Evolutionary conservation across 2,329 filamentous ascomycete species (phyloP).

Genomic region (Diaporthe sp.): DNA sequence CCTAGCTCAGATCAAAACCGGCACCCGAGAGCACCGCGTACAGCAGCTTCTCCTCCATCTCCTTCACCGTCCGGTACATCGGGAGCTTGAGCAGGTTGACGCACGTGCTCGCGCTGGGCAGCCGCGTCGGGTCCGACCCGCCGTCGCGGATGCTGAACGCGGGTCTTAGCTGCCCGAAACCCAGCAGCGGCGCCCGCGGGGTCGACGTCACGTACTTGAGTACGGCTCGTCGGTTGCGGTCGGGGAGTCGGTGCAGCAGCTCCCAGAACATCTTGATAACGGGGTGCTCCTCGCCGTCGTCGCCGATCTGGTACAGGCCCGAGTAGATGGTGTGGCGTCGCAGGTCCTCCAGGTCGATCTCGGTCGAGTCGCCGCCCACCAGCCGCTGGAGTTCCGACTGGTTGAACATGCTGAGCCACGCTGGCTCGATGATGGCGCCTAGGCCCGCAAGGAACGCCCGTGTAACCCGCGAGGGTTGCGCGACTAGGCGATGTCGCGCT

Average conservation of each 20-base stretch:
- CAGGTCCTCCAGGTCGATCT: constrained; percentile 90
- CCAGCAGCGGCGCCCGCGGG: constrained; percentile 87
- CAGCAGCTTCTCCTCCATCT: constrained; percentile 82
- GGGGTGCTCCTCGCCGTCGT: constrained; percentile 87
- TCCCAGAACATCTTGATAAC: constrained; percentile 92
- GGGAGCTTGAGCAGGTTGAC: constrained; percentile 95
- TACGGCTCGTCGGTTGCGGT: constrained; percentile 84
- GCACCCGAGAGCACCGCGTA: constrained; percentile 92
- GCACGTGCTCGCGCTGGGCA: constrained; percentile 96
- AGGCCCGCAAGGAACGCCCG: constrained; percentile 89
- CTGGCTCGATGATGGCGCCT: constrained; percentile 87
- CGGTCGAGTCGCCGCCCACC: constrained; percentile 86
- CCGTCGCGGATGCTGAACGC: constrained; percentile 91
- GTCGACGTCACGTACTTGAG: constrained; percentile 97
- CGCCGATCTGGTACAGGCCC: constrained; percentile 89
- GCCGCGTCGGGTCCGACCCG: constrained; percentile 78
- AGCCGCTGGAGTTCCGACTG: constrained; percentile 94
- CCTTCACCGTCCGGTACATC: constrained; percentile 76
- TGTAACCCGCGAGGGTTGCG: constrained; percentile 85
- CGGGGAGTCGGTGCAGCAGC: constrained; percentile 81
- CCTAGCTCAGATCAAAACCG: constrained; percentile 85
- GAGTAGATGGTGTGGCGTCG: constrained; percentile 87
- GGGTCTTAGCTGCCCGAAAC: constrained; percentile 88
- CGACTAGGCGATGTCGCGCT: constrained; percentile 85
- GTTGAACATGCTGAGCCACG: constrained; percentile 99